A percentile compares a stretch with the other conserved stretches of the same genome.
phyloP scores from a whole-genome alignment of 306 rosid species.

The Cucurbita ficifolia region DNA sequence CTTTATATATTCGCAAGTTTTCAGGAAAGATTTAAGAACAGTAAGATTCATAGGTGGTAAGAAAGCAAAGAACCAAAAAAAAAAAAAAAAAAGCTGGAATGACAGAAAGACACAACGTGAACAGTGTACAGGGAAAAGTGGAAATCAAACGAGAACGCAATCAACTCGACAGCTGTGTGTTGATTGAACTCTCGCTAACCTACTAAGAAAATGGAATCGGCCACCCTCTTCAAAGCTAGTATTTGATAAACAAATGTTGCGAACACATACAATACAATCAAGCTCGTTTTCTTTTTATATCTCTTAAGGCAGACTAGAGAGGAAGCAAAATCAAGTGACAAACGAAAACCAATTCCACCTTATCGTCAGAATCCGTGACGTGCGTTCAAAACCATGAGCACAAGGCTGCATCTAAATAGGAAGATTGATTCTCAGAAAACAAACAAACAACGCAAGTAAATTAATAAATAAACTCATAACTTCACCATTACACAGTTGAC shows the following conservation, averaged over 20 bases:
- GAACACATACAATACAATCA: neutral
- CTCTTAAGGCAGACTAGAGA: neutral
- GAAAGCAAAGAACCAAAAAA: neutral
- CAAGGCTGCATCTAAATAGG: neutral
- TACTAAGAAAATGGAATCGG: neutral
- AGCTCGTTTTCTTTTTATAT: neutral
- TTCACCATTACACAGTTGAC: neutral
- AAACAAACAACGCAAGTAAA: neutral
- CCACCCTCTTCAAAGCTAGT: neutral
- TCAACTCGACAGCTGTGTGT: neutral
- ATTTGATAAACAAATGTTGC: neutral
- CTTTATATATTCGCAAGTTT: neutral
- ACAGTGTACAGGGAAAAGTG: neutral
- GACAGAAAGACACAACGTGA: neutral
- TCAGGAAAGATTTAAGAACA: neutral
- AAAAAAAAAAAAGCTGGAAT: neutral
- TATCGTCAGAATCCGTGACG: neutral
- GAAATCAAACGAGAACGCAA: neutral
- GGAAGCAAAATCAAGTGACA: neutral
- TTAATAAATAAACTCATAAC: neutral
- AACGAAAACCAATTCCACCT: neutral
- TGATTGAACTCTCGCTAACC: neutral
- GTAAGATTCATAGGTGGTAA: neutral
- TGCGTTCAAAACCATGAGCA: neutral
- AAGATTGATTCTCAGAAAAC: neutral